A percentile compares a stretch with the other conserved stretches of the same genome.
Evolutionary conservation across 1,284 basidiomycete genomes (phyloP).

Genomic region (Peniophora sp.): DNA sequence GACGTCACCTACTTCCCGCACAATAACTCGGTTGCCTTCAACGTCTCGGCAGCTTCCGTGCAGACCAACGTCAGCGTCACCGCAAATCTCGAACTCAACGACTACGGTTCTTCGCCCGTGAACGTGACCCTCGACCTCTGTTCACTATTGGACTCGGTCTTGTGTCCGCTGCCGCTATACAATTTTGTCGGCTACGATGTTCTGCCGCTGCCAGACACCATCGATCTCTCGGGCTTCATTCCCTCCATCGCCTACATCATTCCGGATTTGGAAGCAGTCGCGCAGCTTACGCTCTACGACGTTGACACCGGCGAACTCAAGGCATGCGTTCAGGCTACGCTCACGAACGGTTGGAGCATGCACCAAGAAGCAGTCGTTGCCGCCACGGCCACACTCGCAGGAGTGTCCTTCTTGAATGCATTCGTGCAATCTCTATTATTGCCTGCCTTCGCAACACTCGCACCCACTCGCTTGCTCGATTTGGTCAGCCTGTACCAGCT

Average conservation of each 20-base stretch:
- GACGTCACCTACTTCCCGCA: conserved; percentile 66
- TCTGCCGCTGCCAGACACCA: conserved; percentile 58
- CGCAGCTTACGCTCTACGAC: conserved; percentile 71
- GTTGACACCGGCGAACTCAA: conserved; percentile 62
- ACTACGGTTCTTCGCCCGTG: conserved; percentile 72
- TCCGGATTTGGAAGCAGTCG: conserved; percentile 89
- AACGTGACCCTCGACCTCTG: conserved; percentile 80
- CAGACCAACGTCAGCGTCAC: conserved; percentile 70
- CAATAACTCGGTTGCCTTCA: conserved; percentile 69
- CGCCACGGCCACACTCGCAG: conserved; percentile 63
- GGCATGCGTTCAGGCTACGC: conserved; percentile 86
- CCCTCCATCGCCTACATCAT: conserved; percentile 81
- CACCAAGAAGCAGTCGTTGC: conserved; percentile 72
- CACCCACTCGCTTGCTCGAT: conserved; percentile 70
- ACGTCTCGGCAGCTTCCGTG: conserved; percentile 67
- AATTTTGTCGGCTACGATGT: conserved; percentile 81
- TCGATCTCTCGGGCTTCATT: conserved; percentile 49
- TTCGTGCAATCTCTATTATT: conserved; percentile 51
- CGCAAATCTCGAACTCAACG: conserved; percentile 73
- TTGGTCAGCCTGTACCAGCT: conserved; percentile 78
- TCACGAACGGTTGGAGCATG: conserved; percentile 86
- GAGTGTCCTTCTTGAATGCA: conserved; percentile 63
- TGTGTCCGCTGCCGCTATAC: conserved; percentile 83
- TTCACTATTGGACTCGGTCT: conserved; percentile 61
- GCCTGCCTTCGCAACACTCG: conserved; percentile 30